These are phyloP conservation scores for Fusarium sp. DNA, from an alignment of 2,329 filamentous ascomycete genomes.

Conservation along the genomic window DNA sequence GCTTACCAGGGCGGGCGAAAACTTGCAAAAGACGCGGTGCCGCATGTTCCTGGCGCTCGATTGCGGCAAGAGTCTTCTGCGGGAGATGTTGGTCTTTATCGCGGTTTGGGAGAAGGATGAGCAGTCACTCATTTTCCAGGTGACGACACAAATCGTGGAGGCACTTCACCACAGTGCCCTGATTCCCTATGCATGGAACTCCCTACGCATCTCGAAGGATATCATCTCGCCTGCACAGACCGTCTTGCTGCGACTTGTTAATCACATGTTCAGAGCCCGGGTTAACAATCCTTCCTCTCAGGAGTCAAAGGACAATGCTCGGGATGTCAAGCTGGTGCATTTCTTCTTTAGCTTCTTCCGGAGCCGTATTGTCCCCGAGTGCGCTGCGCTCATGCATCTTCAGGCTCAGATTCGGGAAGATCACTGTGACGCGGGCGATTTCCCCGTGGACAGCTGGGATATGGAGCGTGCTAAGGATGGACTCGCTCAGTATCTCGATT, in stretches of 20 bases:
- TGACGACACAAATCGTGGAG: conserved; percentile 95
- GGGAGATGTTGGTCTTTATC: conserved; percentile 94
- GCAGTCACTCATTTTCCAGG: conserved; percentile 93
- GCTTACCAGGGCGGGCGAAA: conserved; percentile 74
- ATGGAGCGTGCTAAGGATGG: conserved; percentile 98
- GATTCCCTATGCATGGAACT: conserved; percentile 91
- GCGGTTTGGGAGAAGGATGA: conserved; percentile 97
- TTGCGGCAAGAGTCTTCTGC: conserved; percentile 87
- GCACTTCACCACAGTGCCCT: conserved; percentile 89
- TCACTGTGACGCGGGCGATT: conserved; percentile 82
- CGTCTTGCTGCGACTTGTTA: conserved; percentile 89
- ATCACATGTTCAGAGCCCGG: conserved; percentile 81
- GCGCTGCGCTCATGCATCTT: conserved; percentile 91
- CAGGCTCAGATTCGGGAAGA: conserved; percentile 89
- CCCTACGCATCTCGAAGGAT: conserved; percentile 91
- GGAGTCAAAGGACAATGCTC: conserved; percentile 64
- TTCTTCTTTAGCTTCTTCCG: conserved; percentile 95
- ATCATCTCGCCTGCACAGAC: conserved; percentile 96
- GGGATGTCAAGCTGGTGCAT: conserved; percentile 75
- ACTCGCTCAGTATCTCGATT: conserved; percentile 92
- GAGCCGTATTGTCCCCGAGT: conserved; percentile 91
- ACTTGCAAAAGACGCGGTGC: conserved; percentile 89
- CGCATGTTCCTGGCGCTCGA: conserved; percentile 90
- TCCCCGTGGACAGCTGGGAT: conserved; percentile 95
- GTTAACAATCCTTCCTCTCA: conserved; percentile 54